Conservation (phyloP, 805 yeast species). For the Phaffomyces opuntiae region DNA sequence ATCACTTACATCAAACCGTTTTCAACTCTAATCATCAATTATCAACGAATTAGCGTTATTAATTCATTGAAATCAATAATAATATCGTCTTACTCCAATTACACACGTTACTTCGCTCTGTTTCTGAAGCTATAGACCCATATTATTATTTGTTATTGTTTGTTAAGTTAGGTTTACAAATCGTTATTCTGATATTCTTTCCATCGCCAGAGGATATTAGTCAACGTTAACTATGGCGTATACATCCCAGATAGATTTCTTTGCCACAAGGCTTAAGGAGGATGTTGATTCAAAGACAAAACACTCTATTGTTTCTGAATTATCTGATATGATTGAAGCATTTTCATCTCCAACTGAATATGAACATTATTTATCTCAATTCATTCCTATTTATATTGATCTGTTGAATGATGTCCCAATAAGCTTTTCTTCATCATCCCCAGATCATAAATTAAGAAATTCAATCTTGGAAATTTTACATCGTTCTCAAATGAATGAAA, state of each 20-base stretch:
- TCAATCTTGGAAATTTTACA: constrained; percentile 72
- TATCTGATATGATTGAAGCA: constrained; percentile 81
- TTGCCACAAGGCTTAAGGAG: constrained; percentile 54
- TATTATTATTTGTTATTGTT: not conserved
- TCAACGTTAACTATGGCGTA: constrained; percentile 26
- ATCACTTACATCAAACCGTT: no score
- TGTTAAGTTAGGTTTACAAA: not conserved
- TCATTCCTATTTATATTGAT: constrained; percentile 64
- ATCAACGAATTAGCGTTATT: no score
- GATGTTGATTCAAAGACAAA: constrained; percentile 50
- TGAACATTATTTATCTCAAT: constrained; percentile 59
- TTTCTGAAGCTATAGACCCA: no score
- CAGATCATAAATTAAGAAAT: constrained; percentile 73
- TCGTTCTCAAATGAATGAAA: constrained; percentile 76
- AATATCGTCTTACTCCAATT: no score
- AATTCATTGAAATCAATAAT: not conserved
- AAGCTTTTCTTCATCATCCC: constrained; percentile 56
- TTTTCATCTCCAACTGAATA: constrained; percentile 79
- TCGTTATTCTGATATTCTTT: not conserved
- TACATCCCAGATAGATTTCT: constrained; percentile 52
- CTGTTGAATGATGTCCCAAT: constrained; percentile 64
- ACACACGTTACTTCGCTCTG: no score
- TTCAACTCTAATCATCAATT: no score
- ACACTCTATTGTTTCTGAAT: constrained; percentile 68
- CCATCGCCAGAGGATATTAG: constrained; percentile 1